phyloP scores from a whole-genome alignment of 306 rosid species.

The Comarum palustre region DNA sequence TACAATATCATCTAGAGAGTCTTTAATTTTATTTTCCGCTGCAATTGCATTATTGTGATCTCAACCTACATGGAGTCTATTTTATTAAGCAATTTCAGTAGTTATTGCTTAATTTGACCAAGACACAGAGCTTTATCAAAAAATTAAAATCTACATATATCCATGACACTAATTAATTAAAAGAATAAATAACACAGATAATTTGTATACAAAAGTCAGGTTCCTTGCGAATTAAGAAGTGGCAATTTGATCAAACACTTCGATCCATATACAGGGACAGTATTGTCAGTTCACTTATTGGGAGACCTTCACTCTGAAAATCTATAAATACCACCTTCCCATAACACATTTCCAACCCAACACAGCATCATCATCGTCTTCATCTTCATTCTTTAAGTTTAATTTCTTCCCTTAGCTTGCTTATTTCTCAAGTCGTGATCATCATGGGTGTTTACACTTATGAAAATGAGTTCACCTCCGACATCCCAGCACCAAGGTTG shows the following conservation, averaged over 20 bases:
- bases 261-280: neutral
- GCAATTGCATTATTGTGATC: neutral
- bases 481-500: conserved; percentile 35
- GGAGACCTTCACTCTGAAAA: neutral
- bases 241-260: neutral
- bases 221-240: conserved; percentile 1
- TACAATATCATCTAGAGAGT: neutral
- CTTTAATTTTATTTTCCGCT: neutral
- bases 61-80: neutral
- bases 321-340: conserved; percentile 16
- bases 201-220: neutral
- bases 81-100: neutral
- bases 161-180: neutral
- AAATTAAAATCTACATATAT: neutral
- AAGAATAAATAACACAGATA: neutral
- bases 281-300: neutral
- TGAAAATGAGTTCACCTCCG: conserved; percentile 36
- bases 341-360: conserved; percentile 1
- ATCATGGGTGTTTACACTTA: conserved; percentile 45
- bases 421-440: neutral
- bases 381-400: neutral
- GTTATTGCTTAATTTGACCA: conserved; percentile 11
- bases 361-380: neutral
- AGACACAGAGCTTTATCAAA: neutral
- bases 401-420: neutral